Conservation (phyloP, 2,329 filamentous ascomycete species). For the Alternaria sp. region DNA sequence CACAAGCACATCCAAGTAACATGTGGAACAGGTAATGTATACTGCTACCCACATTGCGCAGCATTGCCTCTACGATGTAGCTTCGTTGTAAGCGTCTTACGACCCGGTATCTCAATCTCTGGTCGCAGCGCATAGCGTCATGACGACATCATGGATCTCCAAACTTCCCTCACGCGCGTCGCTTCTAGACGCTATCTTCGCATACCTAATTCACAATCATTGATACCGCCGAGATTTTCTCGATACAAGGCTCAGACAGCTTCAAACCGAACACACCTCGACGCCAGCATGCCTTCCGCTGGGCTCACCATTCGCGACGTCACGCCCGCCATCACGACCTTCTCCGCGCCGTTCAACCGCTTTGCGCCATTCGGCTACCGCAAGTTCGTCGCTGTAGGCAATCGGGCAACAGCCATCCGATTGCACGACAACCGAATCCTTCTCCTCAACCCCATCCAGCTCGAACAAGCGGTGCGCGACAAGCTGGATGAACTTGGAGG, state of each 20-base stretch:
- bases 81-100: background rate
- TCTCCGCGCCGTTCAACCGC: conserved; percentile 23
- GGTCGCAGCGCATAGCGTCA: background rate
- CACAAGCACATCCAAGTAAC: background rate
- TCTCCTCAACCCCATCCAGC: conserved; percentile 17
- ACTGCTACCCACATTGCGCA: background rate
- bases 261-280: background rate
- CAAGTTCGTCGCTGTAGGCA: conserved; percentile 25
- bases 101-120: background rate
- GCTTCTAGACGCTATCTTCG: rapidly evolving
- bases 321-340: conserved; percentile 14
- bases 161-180: background rate
- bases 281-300: background rate
- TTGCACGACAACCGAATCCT: conserved; percentile 11
- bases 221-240: rapidly evolving
- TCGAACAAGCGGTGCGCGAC: conserved; percentile 9
- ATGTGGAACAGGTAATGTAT: background rate
- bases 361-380: conserved; percentile 22
- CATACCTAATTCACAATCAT: background rate
- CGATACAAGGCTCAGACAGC: background rate
- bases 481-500: conserved; percentile 15
- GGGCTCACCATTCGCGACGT: conserved; percentile 11
- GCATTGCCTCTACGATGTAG: background rate
- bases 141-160: background rate
- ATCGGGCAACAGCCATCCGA: conserved; percentile 21